Evolutionary conservation across 192 early-diverging fungal genomes (phyloP), one percentile per base, ranked within the genome.

Genomic region (Coemansia sp.): DNA sequence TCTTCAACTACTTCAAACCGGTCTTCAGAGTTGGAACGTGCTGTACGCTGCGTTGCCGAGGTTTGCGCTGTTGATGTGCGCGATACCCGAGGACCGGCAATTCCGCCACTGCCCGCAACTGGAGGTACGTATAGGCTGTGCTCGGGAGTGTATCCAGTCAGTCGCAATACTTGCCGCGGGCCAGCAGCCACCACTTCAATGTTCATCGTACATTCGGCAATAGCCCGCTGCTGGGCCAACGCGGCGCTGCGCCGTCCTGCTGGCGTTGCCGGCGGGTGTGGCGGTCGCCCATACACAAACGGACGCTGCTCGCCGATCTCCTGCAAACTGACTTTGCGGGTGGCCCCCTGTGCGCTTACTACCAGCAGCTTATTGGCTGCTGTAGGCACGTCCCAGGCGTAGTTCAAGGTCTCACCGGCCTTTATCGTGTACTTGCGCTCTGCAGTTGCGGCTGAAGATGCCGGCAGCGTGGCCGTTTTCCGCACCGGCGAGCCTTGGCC

Each of bases 341-440:
- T 87, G 11, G 67, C 62, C 21, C 89, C 92, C 59, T 88, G 85
- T 1, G 91, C 84, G 21, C 69, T 81, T 16, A 99, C 57, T 19
- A 91, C 84, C 20, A 99, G 67, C 1, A 72, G 60, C 67, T 94
- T 96, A 12, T 82, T 71, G 19, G 81, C 75, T 5, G 82, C 67
- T 5, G 87, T 87, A 9, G 94, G 94, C 40, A 83, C 70, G 56
- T 99, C 96, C 94, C 94, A 97, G 3, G 96, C 88, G 50, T 97
- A 99, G 16, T 82, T 73, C 59, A 87, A 68, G 9, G 83, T 63
- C 57, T 83, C 69, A 10, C 63, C 70, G 3, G 63, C 65, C 9
- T 30, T 43, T 7, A 81, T 51, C 26, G 53, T 50, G 26, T 61
- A 73, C 39, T 50, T 42, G 12, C 62, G 55, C 54, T 68, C 72